phyloP scores from a whole-genome alignment of 768 basidiomycete genomes.

The Lactarius trivialis region DNA sequence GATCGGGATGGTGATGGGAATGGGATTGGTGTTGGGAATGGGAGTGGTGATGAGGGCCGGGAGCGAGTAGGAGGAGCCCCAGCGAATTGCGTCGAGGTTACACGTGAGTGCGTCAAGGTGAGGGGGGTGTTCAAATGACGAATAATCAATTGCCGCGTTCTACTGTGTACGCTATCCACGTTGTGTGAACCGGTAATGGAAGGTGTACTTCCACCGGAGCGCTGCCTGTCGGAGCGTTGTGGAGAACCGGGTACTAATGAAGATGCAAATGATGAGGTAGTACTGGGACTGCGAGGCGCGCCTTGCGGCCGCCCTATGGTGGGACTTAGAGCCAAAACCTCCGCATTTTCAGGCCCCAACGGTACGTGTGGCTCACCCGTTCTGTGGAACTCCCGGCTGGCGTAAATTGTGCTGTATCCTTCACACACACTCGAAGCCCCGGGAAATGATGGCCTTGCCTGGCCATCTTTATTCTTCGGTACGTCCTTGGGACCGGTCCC shows the following conservation, averaged over 20 bases:
- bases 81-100: constrained; percentile 2
- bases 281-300: neutral
- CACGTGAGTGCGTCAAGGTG: neutral
- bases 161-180: neutral
- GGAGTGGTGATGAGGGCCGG: neutral
- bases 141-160: neutral
- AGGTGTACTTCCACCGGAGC: neutral
- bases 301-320: neutral
- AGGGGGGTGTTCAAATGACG: neutral
- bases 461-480: neutral
- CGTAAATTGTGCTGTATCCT: neutral
- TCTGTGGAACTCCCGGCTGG: neutral
- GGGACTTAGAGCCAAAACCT: neutral
- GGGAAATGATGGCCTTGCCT: neutral
- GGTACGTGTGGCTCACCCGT: neutral
- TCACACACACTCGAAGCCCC: neutral
- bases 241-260: neutral
- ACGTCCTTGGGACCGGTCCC: neutral
- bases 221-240: neutral
- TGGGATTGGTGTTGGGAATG: neutral
- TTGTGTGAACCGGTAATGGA: neutral
- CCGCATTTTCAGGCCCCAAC: neutral
- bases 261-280: neutral
- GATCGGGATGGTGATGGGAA: neutral
- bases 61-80: neutral